A percentile compares a stretch with the other conserved stretches of the same genome.
These are phyloP conservation scores for Trichoderma reesei DNA, from an alignment of 495 filamentous ascomycete species.

Conservation along the genomic window DNA sequence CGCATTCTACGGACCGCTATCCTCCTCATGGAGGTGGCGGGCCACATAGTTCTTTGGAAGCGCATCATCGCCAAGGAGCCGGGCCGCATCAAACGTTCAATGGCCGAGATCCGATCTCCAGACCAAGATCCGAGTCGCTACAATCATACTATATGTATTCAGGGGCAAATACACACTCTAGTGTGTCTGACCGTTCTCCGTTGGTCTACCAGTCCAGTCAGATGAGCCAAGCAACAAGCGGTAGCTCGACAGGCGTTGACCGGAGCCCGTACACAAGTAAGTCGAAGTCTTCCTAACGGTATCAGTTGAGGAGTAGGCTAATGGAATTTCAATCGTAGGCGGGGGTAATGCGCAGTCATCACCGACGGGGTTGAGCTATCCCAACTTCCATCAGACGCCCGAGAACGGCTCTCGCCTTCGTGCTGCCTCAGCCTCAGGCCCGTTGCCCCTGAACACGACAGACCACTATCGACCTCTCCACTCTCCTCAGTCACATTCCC, in stretches of 20 bases:
- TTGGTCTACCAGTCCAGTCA: slow-evolving; percentile 32
- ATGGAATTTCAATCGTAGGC: slow-evolving; percentile 17
- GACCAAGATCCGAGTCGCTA: slow-evolving; percentile 37
- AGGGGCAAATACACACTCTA: neutral
- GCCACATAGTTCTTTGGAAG: neutral
- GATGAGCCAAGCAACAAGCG: slow-evolving; percentile 24
- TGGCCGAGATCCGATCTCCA: slow-evolving; percentile 48
- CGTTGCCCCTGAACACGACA: slow-evolving; percentile 34
- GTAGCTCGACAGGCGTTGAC: slow-evolving; percentile 36
- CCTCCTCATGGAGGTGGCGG: neutral
- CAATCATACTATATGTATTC: slow-evolving; percentile 5
- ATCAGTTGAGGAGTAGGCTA: slow-evolving; percentile 16
- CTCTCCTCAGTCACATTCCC: slow-evolving; percentile 29
- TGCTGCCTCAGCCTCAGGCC: slow-evolving; percentile 37
- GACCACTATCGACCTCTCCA: slow-evolving; percentile 41
- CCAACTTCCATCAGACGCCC: slow-evolving; percentile 30
- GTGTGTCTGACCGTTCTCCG: neutral
- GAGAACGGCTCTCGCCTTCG: slow-evolving; percentile 36
- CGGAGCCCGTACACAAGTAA: slow-evolving; percentile 43
- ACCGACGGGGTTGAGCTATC: slow-evolving; percentile 36
- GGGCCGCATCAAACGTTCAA: slow-evolving; percentile 48
- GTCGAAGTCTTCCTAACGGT: slow-evolving; percentile 14
- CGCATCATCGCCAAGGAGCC: slow-evolving; percentile 12
- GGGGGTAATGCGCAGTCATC: slow-evolving; percentile 37
- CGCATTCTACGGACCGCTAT: slow-evolving; percentile 40